Percentiles rank a stretch among this genome's conserved stretches.
These are phyloP conservation scores for Nannochloropsis limnetica DNA, from an alignment of 352 stramenopile genomes.

Conservation along the genomic window DNA sequence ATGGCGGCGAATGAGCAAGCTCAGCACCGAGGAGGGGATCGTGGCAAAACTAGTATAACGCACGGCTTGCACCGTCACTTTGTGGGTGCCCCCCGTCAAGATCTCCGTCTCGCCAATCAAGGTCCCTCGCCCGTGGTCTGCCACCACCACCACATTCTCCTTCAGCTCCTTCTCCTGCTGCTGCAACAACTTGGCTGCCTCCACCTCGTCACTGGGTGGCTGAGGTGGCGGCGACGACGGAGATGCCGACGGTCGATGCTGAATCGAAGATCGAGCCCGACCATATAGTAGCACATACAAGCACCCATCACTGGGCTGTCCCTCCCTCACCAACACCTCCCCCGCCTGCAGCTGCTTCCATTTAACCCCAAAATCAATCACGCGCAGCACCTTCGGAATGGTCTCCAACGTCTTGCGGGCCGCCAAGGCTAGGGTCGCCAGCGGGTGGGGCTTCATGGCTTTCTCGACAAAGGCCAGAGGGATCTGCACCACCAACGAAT, in stretches of 20 bases:
- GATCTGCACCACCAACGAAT: slow-evolving; percentile 37
- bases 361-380: slow-evolving; percentile 37
- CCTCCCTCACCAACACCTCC: slow-evolving; percentile 27
- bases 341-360: slow-evolving; percentile 35
- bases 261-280: not conserved
- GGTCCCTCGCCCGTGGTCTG: slow-evolving; percentile 32
- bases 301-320: not conserved
- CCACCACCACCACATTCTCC: slow-evolving; percentile 12
- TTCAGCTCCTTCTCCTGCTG: slow-evolving; percentile 8
- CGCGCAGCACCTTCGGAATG: slow-evolving; percentile 33
- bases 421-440: slow-evolving; percentile 30
- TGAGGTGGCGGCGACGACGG: not conserved
- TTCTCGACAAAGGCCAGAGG: not conserved
- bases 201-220: not conserved
- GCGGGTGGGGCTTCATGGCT: slow-evolving; percentile 14
- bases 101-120: slow-evolving; percentile 39
- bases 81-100: slow-evolving; percentile 29
- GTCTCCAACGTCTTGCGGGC: not conserved
- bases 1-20: slow-evolving; percentile 8
- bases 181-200: not conserved
- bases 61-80: slow-evolving; percentile 19
- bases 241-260: not conserved
- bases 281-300: slow-evolving; percentile 41
- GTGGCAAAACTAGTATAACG: slow-evolving; percentile 18
- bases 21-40: slow-evolving; percentile 32